These are phyloP conservation scores for Diplodia seriata DNA, from an alignment of 2,329 filamentous ascomycete species.

Conservation along the genomic window DNA sequence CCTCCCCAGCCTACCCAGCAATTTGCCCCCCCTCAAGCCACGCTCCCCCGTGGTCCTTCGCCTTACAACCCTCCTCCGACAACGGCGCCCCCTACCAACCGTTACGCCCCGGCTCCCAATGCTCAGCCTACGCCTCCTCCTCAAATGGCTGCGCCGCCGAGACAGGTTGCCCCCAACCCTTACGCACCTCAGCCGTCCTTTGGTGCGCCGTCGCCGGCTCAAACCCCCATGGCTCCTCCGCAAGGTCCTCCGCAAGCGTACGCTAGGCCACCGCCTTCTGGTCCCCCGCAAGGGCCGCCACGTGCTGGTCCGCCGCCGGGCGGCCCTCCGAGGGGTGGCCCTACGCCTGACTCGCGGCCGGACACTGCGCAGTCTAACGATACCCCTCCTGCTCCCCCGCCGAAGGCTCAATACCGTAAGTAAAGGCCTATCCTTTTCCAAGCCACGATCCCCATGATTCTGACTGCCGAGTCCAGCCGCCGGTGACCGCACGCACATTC, in stretches of 20 bases:
- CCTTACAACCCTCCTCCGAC: slow-evolving; percentile 85
- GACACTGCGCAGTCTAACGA: slow-evolving; percentile 59
- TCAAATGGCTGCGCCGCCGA: slow-evolving; percentile 49
- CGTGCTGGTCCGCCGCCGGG: slow-evolving; percentile 53
- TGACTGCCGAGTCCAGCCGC: slow-evolving; percentile 53
- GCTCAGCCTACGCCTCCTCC: slow-evolving; percentile 56
- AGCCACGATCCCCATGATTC: slow-evolving; percentile 25
- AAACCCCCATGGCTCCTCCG: slow-evolving; percentile 46
- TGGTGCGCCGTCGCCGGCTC: slow-evolving; percentile 39
- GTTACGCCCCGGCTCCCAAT: slow-evolving; percentile 71
- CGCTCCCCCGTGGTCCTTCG: slow-evolving; percentile 76
- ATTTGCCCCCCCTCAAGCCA: slow-evolving; percentile 60
- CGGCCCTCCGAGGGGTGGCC: slow-evolving; percentile 44
- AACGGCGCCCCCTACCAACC: slow-evolving; percentile 74
- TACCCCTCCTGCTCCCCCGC: slow-evolving; percentile 49
- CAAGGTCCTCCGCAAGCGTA: slow-evolving; percentile 49
- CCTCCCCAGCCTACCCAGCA: slow-evolving; percentile 57
- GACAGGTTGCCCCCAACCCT: slow-evolving; percentile 55
- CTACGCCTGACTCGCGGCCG: slow-evolving; percentile 50
- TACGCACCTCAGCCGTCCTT: slow-evolving; percentile 45
- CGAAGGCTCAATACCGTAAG: slow-evolving; percentile 70
- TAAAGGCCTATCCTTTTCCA: slow-evolving; percentile 40
- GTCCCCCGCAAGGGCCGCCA: slow-evolving; percentile 55
- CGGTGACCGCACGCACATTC: slow-evolving; percentile 90
- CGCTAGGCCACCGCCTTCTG: slow-evolving; percentile 47